phyloP scores from a whole-genome alignment of 495 filamentous ascomycete genomes.

The Schizothecium vesticola region DNA sequence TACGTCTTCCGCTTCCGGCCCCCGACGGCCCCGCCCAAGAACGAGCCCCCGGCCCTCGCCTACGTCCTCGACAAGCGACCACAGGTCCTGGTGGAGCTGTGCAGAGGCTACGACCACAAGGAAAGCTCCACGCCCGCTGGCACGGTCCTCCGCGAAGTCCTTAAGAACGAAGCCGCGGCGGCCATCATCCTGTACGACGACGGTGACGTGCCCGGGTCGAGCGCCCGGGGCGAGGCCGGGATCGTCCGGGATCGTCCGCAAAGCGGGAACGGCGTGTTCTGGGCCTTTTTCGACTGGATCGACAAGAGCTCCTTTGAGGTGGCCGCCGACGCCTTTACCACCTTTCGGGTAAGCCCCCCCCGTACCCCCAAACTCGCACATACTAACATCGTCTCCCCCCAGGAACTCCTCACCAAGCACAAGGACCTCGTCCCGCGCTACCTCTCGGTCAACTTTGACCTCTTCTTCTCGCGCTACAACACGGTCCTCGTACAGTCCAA shows the following conservation, averaged over 20 bases:
- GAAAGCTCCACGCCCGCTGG: slow-evolving; percentile 93
- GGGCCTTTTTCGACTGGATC: slow-evolving; percentile 98
- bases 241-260: slow-evolving; percentile 63
- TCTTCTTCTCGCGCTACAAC: slow-evolving; percentile 92
- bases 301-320: slow-evolving; percentile 93
- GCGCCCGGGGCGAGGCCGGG: slow-evolving; percentile 51
- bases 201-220: slow-evolving; percentile 53
- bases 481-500: slow-evolving; percentile 79
- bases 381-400: slow-evolving; percentile 1
- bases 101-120: slow-evolving; percentile 80
- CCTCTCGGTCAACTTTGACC: slow-evolving; percentile 76
- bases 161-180: slow-evolving; percentile 85
- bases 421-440: slow-evolving; percentile 84
- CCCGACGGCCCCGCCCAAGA: slow-evolving; percentile 48
- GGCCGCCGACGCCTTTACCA: slow-evolving; percentile 94
- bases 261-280: slow-evolving; percentile 78
- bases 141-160: slow-evolving; percentile 79
- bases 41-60: slow-evolving; percentile 74
- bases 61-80: slow-evolving; percentile 80
- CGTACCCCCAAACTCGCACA: not conserved
- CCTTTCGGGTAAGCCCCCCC: slow-evolving; percentile 68
- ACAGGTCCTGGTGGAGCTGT: slow-evolving; percentile 81
- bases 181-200: slow-evolving; percentile 91
- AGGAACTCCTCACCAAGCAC: slow-evolving; percentile 94
- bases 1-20: slow-evolving; percentile 79